phyloP scores from a whole-genome alignment of 176 grass and related monocot genomes.

The Bromus sterilis region DNA sequence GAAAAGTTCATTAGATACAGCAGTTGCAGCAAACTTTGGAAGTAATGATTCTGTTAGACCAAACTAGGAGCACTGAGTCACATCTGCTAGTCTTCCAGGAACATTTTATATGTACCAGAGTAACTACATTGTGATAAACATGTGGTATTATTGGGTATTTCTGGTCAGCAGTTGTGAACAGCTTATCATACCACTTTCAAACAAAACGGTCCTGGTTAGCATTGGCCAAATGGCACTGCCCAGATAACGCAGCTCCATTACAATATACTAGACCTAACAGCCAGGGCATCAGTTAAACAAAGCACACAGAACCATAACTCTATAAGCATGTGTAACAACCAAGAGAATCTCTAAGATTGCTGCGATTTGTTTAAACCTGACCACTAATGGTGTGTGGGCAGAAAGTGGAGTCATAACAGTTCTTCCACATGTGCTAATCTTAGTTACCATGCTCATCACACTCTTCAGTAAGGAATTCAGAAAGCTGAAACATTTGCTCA shows the following conservation, averaged over 20 bases:
- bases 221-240: background rate
- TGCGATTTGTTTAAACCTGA: background rate
- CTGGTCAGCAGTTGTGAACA: constrained; percentile 6
- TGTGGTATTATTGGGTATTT: constrained; percentile 3
- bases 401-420: background rate
- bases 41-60: background rate
- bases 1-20: constrained; percentile 12
- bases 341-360: constrained; percentile 10
- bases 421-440: background rate
- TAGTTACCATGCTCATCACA: background rate
- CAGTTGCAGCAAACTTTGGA: background rate
- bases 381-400: background rate
- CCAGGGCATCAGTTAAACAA: constrained; percentile 4
- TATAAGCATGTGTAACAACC: background rate
- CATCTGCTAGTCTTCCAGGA: background rate
- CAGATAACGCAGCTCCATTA: background rate
- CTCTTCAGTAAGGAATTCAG: background rate
- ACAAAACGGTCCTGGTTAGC: constrained; percentile 12
- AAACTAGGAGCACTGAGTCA: background rate
- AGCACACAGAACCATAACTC: background rate
- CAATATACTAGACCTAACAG: background rate
- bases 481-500: constrained; percentile 12
- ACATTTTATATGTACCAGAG: background rate
- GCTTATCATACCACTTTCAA: constrained; percentile 1
- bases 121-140: constrained; percentile 32